phyloP scores from a whole-genome alignment of 192 early-diverging fungal species.

The Backusella morwellensis region DNA sequence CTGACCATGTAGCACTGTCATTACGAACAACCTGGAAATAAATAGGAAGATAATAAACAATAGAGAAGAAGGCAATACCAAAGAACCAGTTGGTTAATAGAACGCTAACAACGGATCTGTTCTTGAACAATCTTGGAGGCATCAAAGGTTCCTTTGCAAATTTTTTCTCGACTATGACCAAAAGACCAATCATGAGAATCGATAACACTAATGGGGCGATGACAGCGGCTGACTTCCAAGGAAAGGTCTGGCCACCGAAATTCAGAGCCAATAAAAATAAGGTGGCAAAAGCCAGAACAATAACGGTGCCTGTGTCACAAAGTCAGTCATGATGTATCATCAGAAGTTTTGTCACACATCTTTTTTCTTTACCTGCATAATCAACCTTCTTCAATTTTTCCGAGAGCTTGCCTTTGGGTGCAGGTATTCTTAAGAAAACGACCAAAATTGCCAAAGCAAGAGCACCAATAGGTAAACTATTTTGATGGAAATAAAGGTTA shows the following conservation, averaged over 20 bases:
- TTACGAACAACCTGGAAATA: constrained; percentile 63
- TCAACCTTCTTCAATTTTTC: constrained; percentile 64
- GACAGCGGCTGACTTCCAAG: constrained; percentile 57
- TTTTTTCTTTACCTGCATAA: constrained; percentile 43
- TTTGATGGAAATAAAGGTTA: background rate
- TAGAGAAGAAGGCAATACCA: constrained; percentile 34
- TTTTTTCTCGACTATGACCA: constrained; percentile 46
- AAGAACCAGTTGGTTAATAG: constrained; percentile 34
- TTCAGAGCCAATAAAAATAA: constrained; percentile 65
- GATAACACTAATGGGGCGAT: constrained; percentile 48
- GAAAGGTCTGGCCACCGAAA: constrained; percentile 59
- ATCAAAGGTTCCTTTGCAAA: constrained; percentile 62
- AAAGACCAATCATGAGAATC: constrained; percentile 34
- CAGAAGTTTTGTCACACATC: background rate
- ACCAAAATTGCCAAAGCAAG: constrained; percentile 43
- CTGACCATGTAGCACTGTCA: constrained; percentile 46
- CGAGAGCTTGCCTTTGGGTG: constrained; percentile 17
- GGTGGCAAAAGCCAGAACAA: constrained; percentile 45
- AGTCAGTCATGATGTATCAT: background rate
- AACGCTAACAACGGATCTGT: constrained; percentile 38
- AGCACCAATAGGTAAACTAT: constrained; percentile 39
- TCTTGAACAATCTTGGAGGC: constrained; percentile 56
- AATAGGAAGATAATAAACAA: constrained; percentile 38
- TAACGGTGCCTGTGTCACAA: constrained; percentile 23
- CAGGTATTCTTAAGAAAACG: constrained; percentile 31